phyloP scores from a whole-genome alignment of 352 stramenopile species.

The Phytophthora gonapodyides region DNA sequence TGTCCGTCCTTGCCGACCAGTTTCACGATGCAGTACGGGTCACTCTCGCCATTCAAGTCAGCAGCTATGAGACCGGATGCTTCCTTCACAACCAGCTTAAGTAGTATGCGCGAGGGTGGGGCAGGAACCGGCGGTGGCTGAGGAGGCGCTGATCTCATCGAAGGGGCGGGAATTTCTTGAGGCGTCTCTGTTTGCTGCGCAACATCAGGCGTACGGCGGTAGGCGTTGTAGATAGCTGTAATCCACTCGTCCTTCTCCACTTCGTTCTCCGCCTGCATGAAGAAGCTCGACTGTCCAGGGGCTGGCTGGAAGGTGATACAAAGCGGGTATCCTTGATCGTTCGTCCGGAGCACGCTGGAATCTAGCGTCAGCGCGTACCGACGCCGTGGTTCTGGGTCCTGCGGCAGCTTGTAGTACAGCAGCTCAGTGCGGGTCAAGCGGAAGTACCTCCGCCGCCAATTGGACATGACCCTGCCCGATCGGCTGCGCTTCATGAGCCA shows the following conservation, averaged over 20 bases:
- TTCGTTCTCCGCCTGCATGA: constrained; percentile 69
- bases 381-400: constrained; percentile 42
- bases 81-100: constrained; percentile 58
- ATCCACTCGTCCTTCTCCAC: constrained; percentile 67
- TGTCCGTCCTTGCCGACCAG: constrained; percentile 65
- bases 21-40: constrained; percentile 72
- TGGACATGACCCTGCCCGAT: constrained; percentile 37
- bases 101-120: constrained; percentile 40
- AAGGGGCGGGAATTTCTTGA: not conserved
- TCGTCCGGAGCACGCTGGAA: constrained; percentile 55
- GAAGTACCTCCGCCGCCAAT: constrained; percentile 74
- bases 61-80: constrained; percentile 55
- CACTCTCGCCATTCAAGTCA: constrained; percentile 70
- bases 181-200: constrained; percentile 12
- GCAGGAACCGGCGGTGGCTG: constrained; percentile 17
- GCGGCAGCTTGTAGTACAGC: constrained; percentile 54
- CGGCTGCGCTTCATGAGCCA: constrained; percentile 74
- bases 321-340: constrained; percentile 63
- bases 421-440: constrained; percentile 64
- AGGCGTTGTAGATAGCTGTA: constrained; percentile 57
- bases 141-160: constrained; percentile 8
- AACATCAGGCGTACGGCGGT: constrained; percentile 49
- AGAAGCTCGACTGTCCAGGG: constrained; percentile 48
- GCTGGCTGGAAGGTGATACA: constrained; percentile 66
- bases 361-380: constrained; percentile 58